Base-by-base conservation (phyloP, 139 green algal species). In the Chlorella sorokiniana region DNA sequence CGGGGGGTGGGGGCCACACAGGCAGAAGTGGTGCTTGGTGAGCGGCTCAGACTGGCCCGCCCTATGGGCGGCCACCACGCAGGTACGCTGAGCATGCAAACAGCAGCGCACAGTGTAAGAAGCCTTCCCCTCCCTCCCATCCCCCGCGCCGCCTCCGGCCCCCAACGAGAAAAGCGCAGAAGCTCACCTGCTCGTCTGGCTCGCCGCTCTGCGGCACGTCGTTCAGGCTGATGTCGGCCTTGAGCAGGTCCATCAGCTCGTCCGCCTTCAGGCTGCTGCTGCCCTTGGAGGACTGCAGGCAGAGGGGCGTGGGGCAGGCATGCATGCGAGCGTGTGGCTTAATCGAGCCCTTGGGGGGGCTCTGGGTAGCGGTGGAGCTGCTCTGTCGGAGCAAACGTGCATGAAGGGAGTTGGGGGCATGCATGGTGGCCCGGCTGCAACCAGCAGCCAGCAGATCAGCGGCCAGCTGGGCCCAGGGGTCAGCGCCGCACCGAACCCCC, bases 231-330 rank as follows among this genome's bases (percentile, higher is more conserved):
- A 69, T 63, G 40, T 90, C 92, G 0, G 65, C 72, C 45, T 91
- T 91, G 20, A 98, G 90, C 75, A 98, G 82, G 63, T 91, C 83
- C 69, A 95, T 48, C 83, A 98, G 90, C 89, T 98, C 94, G 1
- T 92, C 89, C 0, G 88, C 87, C 37, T 69, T 89, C 78, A 96
- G 76, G 69, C 82, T 44, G 48, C 35, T 76, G 52, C n/a, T 69
- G 73, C 56, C 78, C 25, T 79, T 80, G n/a, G 33, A 45, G 33
- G 16, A 27, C 71, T 67, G 51, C 33, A 59, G 5, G 27, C 22
- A 4, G 14, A 3, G 33, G 54, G 22, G n/a, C n/a, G n/a, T n/a
- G n/a, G n/a, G n/a, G n/a, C n/a, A n/a, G n/a, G 65, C 22, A 51
- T 1, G 38, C 2, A 38, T 42, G 38, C 20, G 59, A 9, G 59